phyloP scores from a whole-genome alignment of 768 basidiomycete species.

The Boletus edulis region DNA sequence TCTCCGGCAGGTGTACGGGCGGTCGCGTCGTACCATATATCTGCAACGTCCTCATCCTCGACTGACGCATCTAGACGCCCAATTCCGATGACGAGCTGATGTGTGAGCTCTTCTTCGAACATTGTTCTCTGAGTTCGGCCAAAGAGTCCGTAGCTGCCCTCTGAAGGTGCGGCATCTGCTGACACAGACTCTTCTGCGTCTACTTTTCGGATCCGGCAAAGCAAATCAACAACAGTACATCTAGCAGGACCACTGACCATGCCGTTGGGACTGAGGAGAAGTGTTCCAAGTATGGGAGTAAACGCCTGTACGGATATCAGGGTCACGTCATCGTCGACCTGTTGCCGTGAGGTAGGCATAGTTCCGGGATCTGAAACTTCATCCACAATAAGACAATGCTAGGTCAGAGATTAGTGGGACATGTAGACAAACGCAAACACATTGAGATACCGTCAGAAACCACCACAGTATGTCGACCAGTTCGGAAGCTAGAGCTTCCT shows the following conservation, averaged over 20 bases:
- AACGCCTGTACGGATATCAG: conserved; percentile 80
- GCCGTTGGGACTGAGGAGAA: conserved; percentile 79
- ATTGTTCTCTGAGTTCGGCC: conserved; percentile 53
- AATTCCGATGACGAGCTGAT: conserved; percentile 89
- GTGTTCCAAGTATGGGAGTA: conserved; percentile 85
- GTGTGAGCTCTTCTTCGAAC: conserved; percentile 78
- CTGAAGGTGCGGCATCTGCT: conserved; percentile 33
- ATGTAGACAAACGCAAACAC: not conserved
- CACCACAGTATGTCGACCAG: conserved; percentile 88
- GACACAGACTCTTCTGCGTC: conserved; percentile 42
- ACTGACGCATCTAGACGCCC: conserved; percentile 57
- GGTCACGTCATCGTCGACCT: conserved; percentile 26
- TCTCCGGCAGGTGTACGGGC: conserved; percentile 33
- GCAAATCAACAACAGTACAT: conserved; percentile 72
- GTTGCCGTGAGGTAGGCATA: conserved; percentile 11
- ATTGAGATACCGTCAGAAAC: conserved; percentile 66
- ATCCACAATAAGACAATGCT: conserved; percentile 69
- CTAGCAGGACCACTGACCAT: conserved; percentile 72
- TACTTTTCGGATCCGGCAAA: conserved; percentile 64
- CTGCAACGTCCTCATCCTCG: conserved; percentile 35
- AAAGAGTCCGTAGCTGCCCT: conserved; percentile 44
- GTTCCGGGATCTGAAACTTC: conserved; percentile 31
- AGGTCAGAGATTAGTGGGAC: conserved; percentile 7
- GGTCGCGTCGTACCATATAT: conserved; percentile 33
- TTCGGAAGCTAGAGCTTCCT: conserved; percentile 81